A percentile compares a stretch with the other conserved stretches of the same genome.
These are phyloP conservation scores for Xylaria sp. DNA, from an alignment of 2,329 filamentous ascomycete species.

Conservation along the genomic window DNA sequence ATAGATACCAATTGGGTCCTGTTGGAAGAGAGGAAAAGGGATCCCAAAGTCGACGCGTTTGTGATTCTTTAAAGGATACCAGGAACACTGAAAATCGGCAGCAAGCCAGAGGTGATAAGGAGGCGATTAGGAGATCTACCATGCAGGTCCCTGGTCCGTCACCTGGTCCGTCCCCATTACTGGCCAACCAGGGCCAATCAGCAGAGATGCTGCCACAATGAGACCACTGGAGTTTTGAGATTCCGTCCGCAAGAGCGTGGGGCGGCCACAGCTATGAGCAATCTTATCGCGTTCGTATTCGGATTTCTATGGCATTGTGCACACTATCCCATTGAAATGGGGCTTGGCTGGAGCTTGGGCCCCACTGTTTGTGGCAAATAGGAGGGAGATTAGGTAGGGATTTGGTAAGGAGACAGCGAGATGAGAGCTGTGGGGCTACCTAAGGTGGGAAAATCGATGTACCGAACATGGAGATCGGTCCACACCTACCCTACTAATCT, in stretches of 20 bases:
- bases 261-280: slow-evolving; percentile 10
- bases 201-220: slow-evolving; percentile 46
- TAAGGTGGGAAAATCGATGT: slow-evolving; percentile 19
- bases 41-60: slow-evolving; percentile 17
- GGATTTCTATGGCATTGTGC: slow-evolving; percentile 22
- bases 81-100: slow-evolving; percentile 12
- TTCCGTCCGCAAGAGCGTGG: slow-evolving; percentile 40
- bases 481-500: neutral
- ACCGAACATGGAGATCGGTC: neutral
- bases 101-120: slow-evolving; percentile 43
- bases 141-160: slow-evolving; percentile 38
- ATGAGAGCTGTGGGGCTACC: neutral
- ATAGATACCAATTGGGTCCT: slow-evolving; percentile 9
- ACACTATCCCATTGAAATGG: neutral
- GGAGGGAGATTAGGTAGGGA: neutral
- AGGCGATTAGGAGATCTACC: slow-evolving; percentile 40
- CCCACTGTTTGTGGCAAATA: slow-evolving; percentile 14
- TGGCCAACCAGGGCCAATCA: slow-evolving; percentile 42
- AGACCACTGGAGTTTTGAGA: slow-evolving; percentile 46
- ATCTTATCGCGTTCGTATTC: slow-evolving; percentile 40
- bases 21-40: slow-evolving; percentile 7
- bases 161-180: slow-evolving; percentile 15
- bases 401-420: neutral
- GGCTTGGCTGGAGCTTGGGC: neutral
- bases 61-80: slow-evolving; percentile 23